Evolutionary conservation across 768 basidiomycete genomes (phyloP), one percentile per base, ranked within the genome.

Genomic region (Tremella mesenterica): DNA sequence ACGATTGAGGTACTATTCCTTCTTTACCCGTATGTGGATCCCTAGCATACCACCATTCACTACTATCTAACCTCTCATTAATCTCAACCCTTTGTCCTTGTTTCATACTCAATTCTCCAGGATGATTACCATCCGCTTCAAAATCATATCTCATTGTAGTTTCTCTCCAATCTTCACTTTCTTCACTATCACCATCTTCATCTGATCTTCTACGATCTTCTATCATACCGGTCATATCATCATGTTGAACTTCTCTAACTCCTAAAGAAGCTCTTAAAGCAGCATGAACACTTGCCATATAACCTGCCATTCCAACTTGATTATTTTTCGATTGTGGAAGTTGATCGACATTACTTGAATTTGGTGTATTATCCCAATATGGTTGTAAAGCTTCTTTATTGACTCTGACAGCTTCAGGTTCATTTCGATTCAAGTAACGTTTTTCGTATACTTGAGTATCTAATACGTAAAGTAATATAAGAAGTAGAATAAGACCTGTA

Each of bases 31-130:
- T 83, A 48, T 80, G 80, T 20, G 81, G 76, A 71, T 92, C 87
- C 28, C 88, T 81, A 48, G 85, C 87, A 65, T 86, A 92, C 91
- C 90, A 95, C 91, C 91, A 96, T 43, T 90, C 90, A 55, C 49
- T 52, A 58, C 51, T 54, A 43, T 88, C 80, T 64, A 81, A 84
- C 53, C 72, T 69, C 50, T 77, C 76, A 58, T 74, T 54, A 12
- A 75, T 64, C 1, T 64, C 48, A 5, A 73, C 55, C 46, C 60
- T 50, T 39, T 73, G 67, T 33, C 70, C 67, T 16, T 67, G 66
- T 53, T 52, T 58, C 55, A 73, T 70, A 27, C 60, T 52, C 44
- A 74, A 52, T 57, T 75, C 74, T 10, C 69, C 73, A 9, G 64
- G 66, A 27, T 73, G 68, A 18, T 66, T 56, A n/a, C 70, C 65